Evolutionary conservation across 495 filamentous ascomycete species (phyloP).

Genomic region (Venustampulla echinocandica): DNA sequence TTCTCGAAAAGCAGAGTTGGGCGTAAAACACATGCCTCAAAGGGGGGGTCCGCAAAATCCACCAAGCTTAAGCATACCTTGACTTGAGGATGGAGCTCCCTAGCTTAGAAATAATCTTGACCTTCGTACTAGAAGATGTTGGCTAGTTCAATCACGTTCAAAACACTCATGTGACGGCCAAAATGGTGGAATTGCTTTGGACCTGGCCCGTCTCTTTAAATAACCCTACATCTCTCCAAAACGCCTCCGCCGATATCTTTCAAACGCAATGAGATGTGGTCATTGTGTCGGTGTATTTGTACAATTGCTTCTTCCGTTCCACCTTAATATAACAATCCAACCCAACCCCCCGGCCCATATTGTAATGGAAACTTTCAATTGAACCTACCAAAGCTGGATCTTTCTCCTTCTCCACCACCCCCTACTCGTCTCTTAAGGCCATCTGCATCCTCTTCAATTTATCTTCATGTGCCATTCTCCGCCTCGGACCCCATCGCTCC

Average conservation of each 20-base stretch:
- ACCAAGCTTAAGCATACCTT: too few relatives aligned
- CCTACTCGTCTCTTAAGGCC: slow-evolving; percentile 39
- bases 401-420: not conserved
- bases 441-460: slow-evolving; percentile 55
- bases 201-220: slow-evolving; percentile 11
- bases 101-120: too few relatives aligned
- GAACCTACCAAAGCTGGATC: not conserved
- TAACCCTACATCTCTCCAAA: slow-evolving; percentile 15
- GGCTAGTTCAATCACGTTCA: too few relatives aligned
- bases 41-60: too few relatives aligned
- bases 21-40: too few relatives aligned
- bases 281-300: not conserved
- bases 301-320: not conserved
- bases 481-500: slow-evolving; percentile 64
- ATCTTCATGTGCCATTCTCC: slow-evolving; percentile 66
- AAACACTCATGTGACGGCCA: too few relatives aligned
- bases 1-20: too few relatives aligned
- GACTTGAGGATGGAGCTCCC: too few relatives aligned
- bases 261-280: slow-evolving; percentile 7
- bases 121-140: too few relatives aligned
- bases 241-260: slow-evolving; percentile 6
- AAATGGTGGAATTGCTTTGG: not conserved
- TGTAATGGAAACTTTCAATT: not conserved
- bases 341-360: not conserved
- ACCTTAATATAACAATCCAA: not conserved